Conservation (phyloP, 164 flowering plant species). For the Tetrastigma voinierianum region DNA sequence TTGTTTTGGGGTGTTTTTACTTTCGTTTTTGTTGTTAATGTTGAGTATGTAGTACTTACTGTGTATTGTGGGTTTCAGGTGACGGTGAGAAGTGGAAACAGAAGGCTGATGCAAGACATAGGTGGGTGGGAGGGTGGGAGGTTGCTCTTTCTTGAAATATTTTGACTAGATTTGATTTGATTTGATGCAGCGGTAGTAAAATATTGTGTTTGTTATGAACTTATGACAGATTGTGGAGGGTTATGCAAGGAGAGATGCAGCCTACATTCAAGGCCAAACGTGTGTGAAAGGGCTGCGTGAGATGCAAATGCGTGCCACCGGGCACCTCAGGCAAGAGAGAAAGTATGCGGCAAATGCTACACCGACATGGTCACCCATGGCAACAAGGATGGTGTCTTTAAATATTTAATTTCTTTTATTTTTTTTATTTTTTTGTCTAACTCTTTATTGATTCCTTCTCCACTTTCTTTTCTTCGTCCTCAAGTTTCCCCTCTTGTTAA, state of each 20-base stretch:
- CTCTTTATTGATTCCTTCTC: too few species aligned
- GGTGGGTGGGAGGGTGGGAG: too few species aligned
- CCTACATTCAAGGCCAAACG: conserved; percentile 35
- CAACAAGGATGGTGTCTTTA: conserved; percentile 3
- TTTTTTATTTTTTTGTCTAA: too few species aligned
- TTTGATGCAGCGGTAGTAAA: too few species aligned
- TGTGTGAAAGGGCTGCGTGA: conserved; percentile 35
- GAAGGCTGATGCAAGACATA: conserved; percentile 24
- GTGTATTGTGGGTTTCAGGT: not conserved
- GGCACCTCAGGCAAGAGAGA: conserved; percentile 42
- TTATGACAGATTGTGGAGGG: conserved; percentile 31
- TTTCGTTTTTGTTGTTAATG: too few species aligned
- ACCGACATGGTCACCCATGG: conserved; percentile 47
- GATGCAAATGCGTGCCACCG: conserved; percentile 53
- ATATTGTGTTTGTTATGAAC: not conserved
- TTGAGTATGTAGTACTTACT: not conserved
- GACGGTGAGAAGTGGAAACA: conserved; percentile 20
- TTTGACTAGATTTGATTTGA: too few species aligned
- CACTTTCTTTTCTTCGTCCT: too few species aligned
- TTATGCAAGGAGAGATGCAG: conserved; percentile 35
- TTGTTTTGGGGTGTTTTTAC: too few species aligned
- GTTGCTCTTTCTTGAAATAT: too few species aligned
- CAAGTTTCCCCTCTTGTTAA: too few species aligned
- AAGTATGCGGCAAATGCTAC: conserved; percentile 39
- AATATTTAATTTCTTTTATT: too few species aligned